These are phyloP conservation scores for Penicillium chermesinum DNA, from an alignment of 495 filamentous ascomycete species.

Conservation along the genomic window DNA sequence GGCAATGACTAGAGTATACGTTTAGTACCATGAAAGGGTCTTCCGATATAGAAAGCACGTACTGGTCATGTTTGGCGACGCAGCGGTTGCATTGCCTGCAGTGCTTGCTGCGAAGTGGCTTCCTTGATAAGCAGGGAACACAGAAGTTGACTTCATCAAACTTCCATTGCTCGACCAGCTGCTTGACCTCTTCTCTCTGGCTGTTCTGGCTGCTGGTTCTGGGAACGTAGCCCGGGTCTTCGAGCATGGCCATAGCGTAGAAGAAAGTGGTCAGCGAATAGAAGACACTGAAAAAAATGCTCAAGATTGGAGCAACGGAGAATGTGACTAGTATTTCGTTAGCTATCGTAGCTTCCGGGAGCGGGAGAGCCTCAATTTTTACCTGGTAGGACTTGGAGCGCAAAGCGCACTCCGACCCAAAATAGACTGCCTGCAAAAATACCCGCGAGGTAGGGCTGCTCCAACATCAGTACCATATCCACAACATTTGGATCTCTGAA, in stretches of 20 bases:
- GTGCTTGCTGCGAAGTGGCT: conserved; percentile 89
- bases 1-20: conserved; percentile 70
- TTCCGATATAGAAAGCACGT: conserved; percentile 29
- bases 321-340: conserved; percentile 51
- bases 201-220: conserved; percentile 82
- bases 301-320: conserved; percentile 59
- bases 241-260: conserved; percentile 76
- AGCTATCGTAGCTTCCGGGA: background rate
- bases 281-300: conserved; percentile 63
- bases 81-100: conserved; percentile 87
- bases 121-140: conserved; percentile 85
- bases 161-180: conserved; percentile 75
- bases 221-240: conserved; percentile 92
- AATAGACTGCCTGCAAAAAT: conserved; percentile 88
- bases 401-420: conserved; percentile 72
- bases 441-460: conserved; percentile 81
- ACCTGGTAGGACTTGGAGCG: conserved; percentile 67
- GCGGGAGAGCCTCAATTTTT: conserved; percentile 23
- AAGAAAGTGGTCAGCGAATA: conserved; percentile 72
- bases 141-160: conserved; percentile 96
- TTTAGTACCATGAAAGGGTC: conserved; percentile 38
- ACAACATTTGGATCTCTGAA: conserved; percentile 2
- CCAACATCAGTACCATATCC: background rate
- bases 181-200: conserved; percentile 81
- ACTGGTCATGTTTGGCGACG: conserved; percentile 97